Base-by-base conservation (phyloP, 306 rosid genomes). In the Elaeagnus macrophylla region DNA sequence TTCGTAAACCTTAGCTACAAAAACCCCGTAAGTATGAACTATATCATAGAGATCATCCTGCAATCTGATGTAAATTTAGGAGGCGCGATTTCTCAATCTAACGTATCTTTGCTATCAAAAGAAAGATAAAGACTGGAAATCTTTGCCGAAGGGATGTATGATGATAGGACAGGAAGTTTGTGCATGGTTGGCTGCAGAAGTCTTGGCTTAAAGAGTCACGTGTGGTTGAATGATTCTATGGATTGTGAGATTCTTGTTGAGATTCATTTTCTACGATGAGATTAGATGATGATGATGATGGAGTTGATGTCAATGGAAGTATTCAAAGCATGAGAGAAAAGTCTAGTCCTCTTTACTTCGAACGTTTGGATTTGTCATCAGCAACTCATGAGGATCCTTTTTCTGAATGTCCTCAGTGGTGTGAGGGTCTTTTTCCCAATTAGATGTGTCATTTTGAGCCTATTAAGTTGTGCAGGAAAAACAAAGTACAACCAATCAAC, bases 121-220 rank as follows among this genome's bases (percentile, higher is more conserved):
- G 25, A 20, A 20, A 20, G 25, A 15, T 10, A 32, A 20, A 10
- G 12, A 10, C n/a, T 52, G 57, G 57, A 57, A 10, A 70, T 82
- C 46, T 55, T 59, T 12, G 85, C 85, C 0, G 90, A 86, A 69
- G 91, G 95, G 65, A 25, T 56, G 8, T 82, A 82, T 76, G 77
- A 82, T 73, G 61, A 69, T 8, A 51, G 62, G 58, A 18, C 73
- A 14, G 91, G 91, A 69, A 71, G 36, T 51, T 71, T 86, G 75
- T 86, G 95, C 48, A 86, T 80, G 91, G 62, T 80, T 9, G 95
- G 88, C 55, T 86, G 86, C 71, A 65, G 80, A 12, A 50, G 57
- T 20, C 37, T 72, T 52, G 48, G 25, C 51, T 57, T 56, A 6
- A 51, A 53, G 7, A 20, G 32, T 47, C 43, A 48, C 12, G 48